These are phyloP conservation scores for Hansenula sp. DNA, from an alignment of 1,139 yeast species.

Conservation along the genomic window DNA sequence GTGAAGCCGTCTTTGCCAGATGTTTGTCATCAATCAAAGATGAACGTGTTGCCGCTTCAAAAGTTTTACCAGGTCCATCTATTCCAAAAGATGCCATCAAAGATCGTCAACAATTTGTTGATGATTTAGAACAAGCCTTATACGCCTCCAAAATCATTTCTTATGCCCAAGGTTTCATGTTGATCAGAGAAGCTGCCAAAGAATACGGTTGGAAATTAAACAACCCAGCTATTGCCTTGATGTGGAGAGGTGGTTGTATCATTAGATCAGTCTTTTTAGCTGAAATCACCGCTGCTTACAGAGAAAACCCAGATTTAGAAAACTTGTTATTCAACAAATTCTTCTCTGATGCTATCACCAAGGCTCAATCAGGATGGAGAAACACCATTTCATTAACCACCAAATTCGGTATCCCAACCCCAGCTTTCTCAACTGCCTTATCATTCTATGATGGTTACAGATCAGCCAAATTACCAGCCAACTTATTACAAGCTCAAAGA, in stretches of 20 bases:
- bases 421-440: slow-evolving; percentile 96
- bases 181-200: slow-evolving; percentile 96
- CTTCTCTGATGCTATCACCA: slow-evolving; percentile 86
- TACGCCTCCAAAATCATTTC: slow-evolving; percentile 98
- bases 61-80: slow-evolving; percentile 73
- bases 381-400: slow-evolving; percentile 74
- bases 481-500: slow-evolving; percentile 98
- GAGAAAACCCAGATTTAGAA: slow-evolving; percentile 88
- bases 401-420: slow-evolving; percentile 89
- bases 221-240: slow-evolving; percentile 96
- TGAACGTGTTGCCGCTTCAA: slow-evolving; percentile 87
- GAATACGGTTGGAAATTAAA: slow-evolving; percentile 96
- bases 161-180: slow-evolving; percentile 99
- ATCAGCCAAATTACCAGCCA: slow-evolving; percentile 93
- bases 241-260: slow-evolving; percentile 99
- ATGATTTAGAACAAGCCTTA: slow-evolving; percentile 95
- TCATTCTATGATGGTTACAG: slow-evolving; percentile 99
- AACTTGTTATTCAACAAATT: slow-evolving; percentile 94
- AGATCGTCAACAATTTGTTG: slow-evolving; percentile 81
- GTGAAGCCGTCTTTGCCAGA: slow-evolving; percentile 98
- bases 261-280: slow-evolving; percentile 97
- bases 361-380: slow-evolving; percentile 98
- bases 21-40: slow-evolving; percentile 89
- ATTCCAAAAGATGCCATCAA: slow-evolving; percentile 56
- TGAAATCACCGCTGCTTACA: slow-evolving; percentile 95